Evolutionary conservation across 768 basidiomycete genomes (phyloP).

Genomic region (Pleurotus platypus): DNA sequence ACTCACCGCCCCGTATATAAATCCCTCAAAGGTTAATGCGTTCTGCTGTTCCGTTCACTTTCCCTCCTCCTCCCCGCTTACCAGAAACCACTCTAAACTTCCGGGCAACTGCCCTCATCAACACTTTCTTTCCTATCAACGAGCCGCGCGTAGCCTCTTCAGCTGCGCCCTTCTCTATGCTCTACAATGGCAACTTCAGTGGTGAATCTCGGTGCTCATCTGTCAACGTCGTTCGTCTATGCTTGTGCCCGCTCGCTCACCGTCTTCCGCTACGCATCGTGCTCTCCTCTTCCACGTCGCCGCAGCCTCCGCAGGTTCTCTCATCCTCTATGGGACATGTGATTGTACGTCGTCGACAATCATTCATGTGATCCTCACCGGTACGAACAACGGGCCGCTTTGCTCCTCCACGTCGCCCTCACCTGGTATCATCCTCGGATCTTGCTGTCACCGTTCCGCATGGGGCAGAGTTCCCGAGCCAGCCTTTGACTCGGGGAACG

Average conservation of each 20-base stretch:
- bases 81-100: neutral
- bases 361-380: neutral
- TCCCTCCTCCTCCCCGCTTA: neutral
- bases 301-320: neutral
- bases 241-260: neutral
- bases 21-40: conserved; percentile 13
- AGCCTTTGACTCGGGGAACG: conserved; percentile 29
- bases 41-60: neutral
- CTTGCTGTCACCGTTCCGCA: conserved; percentile 22
- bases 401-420: neutral
- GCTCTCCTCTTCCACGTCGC: neutral
- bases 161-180: neutral
- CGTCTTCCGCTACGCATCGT: conserved; percentile 5
- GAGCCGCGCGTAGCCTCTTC: neutral
- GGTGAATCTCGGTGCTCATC: neutral
- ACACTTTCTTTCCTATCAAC: neutral
- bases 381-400: neutral
- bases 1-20: conserved; percentile 35
- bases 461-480: conserved; percentile 39
- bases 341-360: neutral
- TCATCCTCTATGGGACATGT: neutral
- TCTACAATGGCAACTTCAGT: conserved; percentile 1
- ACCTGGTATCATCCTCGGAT: conserved; percentile 12
- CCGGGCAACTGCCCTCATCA: neutral
- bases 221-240: neutral